Base-by-base conservation (phyloP, 257 asterid species). In the Echium plantagineum region DNA sequence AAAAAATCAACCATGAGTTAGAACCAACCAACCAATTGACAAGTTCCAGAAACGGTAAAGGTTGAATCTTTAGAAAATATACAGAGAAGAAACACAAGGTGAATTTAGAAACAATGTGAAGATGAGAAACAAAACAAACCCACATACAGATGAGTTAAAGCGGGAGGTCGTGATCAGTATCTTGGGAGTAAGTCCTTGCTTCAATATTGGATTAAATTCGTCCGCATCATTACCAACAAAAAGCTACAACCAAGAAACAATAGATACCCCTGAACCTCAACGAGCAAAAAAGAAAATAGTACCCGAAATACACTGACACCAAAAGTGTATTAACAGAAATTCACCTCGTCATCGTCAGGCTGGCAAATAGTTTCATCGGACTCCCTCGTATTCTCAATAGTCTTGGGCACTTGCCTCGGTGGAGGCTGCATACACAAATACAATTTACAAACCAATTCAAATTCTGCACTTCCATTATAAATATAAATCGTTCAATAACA, bases 311-410 rank as follows among this genome's bases (percentile, higher is more conserved):
- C 49, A 42, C 49, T 17, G 13, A 42, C 10, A 16, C 3, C 16
- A 10, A 42, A 42, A 42, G 17, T 15, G 49, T 13, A 42, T 42
- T 3, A 42, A 13, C 49, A 28, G 52, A 17, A 15, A 9, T 6
- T 35, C 56, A 77, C 76, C 82, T 91, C 98, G 15, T 88, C 98
- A 20, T 91, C 97, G 38, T 91, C 98, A 5, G 98, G 95, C 71
- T 65, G 79, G 78, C 96, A 85, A 0, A 88, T 72, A 20, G 98
- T 91, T 73, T 88, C 95, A 60, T 91, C 98, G 13, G 52, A 19
- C 61, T 91, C 98, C 66, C 98, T 83, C 10, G 98, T 88, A 75
- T 91, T 91, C 65, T 91, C 98, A 48, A 88, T 88, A 1, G 98
- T 91, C 17, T 85, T 94, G 26, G 97, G 97, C 49, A 68, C 73